Evolutionary conservation across 768 basidiomycete genomes (phyloP).

Genomic region (Lanmaoa pseudosensibilis): DNA sequence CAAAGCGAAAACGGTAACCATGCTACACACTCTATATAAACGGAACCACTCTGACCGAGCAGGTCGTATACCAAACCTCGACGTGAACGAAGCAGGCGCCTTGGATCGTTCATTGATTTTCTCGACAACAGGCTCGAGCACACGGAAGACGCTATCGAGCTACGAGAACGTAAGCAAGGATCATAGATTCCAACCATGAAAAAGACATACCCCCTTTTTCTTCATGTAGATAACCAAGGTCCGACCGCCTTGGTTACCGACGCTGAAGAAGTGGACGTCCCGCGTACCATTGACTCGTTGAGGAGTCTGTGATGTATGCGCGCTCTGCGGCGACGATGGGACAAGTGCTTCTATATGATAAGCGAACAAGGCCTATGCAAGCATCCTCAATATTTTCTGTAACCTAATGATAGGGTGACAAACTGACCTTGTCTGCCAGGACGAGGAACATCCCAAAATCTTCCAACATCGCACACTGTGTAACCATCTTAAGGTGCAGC

Average conservation of each 20-base stretch:
- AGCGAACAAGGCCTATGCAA: conserved; percentile 74
- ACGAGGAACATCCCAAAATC: conserved; percentile 97
- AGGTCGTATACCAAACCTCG: conserved; percentile 74
- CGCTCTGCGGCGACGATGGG: conserved; percentile 73
- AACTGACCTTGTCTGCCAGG: conserved; percentile 78
- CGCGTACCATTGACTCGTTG: conserved; percentile 89
- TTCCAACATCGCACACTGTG: conserved; percentile 93
- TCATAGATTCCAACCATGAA: conserved; percentile 6
- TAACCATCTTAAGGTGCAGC: conserved; percentile 89
- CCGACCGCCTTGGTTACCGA: conserved; percentile 81
- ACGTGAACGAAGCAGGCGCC: conserved; percentile 67
- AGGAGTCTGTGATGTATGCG: conserved; percentile 72
- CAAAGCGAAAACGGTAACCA: neutral
- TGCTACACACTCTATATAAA: conserved; percentile 62
- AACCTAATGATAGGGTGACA: neutral
- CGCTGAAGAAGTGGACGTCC: conserved; percentile 95
- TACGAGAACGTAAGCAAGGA: conserved; percentile 21
- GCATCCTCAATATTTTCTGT: neutral
- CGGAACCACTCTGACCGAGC: conserved; percentile 94
- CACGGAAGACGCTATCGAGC: conserved; percentile 92
- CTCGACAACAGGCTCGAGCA: conserved; percentile 93
- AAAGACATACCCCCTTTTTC: conserved; percentile 70
- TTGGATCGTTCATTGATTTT: conserved; percentile 80
- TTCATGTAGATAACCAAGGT: conserved; percentile 96
- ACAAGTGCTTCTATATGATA: conserved; percentile 97